Conservation (phyloP, 768 basidiomycete genomes). For the Lactarius sp. region DNA sequence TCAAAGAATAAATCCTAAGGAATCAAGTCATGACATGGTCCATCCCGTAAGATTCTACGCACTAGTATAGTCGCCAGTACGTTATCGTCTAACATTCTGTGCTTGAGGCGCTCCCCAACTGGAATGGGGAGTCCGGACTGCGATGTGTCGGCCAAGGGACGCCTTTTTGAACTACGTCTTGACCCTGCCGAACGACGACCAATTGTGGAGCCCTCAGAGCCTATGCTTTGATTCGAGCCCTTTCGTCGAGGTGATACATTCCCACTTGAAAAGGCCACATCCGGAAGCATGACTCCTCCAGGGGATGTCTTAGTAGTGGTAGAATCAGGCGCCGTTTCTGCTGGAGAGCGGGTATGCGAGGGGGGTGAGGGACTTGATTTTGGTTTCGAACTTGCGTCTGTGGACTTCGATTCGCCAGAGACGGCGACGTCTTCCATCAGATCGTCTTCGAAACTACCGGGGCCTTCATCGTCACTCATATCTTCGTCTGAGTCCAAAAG, state of each 20-base stretch:
- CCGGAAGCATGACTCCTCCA: not conserved
- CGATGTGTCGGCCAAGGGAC: conserved; percentile 33
- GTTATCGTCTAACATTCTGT: conserved; percentile 65
- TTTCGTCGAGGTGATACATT: conserved; percentile 16
- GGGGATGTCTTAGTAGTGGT: not conserved
- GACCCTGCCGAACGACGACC: conserved; percentile 41
- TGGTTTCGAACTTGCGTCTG: conserved; percentile 14
- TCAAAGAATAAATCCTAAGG: conserved; percentile 88
- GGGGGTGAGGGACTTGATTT: conserved; percentile 3
- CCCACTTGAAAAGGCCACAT: conserved; percentile 1
- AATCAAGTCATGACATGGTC: conserved; percentile 11
- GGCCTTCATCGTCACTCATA: conserved; percentile 64
- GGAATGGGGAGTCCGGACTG: conserved; percentile 41
- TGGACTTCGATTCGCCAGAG: conserved; percentile 50
- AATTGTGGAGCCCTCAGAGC: conserved; percentile 25
- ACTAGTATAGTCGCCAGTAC: conserved; percentile 77
- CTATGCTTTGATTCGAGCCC: conserved; percentile 20
- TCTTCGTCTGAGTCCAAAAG: conserved; percentile 67
- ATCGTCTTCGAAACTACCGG: conserved; percentile 73
- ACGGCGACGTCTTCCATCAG: conserved; percentile 80
- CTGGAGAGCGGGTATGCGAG: conserved; percentile 21
- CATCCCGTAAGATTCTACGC: conserved; percentile 31
- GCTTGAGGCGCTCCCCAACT: conserved; percentile 78
- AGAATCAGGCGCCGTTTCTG: conserved; percentile 6
- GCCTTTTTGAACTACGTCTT: conserved; percentile 51